phyloP scores from a whole-genome alignment of 2,329 filamentous ascomycete species.

The Pestalotiopsis sp. region DNA sequence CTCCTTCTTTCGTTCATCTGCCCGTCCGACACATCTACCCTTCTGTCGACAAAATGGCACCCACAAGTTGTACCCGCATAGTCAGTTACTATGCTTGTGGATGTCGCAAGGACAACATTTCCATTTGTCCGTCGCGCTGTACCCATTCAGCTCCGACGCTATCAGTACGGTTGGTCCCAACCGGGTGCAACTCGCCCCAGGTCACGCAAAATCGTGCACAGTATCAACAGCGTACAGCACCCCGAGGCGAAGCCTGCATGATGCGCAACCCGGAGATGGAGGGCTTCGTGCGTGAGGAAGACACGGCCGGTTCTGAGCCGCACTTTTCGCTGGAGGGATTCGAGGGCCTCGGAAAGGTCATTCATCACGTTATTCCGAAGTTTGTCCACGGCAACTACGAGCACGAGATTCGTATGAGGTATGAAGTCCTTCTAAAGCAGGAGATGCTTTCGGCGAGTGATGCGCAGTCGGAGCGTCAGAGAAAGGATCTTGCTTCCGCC shows the following conservation, averaged over 20 bases:
- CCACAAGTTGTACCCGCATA: not conserved
- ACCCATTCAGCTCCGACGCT: not conserved
- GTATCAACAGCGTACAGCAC: not conserved
- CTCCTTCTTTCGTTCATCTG: not conserved
- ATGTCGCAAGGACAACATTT: not conserved
- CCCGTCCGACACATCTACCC: not conserved
- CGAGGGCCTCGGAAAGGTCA: not conserved
- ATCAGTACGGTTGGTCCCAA: not conserved
- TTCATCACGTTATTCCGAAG: not conserved
- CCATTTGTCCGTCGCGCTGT: not conserved
- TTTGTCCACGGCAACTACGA: not conserved
- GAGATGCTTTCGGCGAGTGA: not conserved
- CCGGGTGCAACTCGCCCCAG: slow-evolving; percentile 1
- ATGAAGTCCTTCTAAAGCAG: not conserved
- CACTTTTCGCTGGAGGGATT: not conserved
- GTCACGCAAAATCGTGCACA: not conserved
- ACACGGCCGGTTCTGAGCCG: slow-evolving; percentile 1
- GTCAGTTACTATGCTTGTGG: slow-evolving; percentile 7
- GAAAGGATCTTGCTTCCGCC: not conserved
- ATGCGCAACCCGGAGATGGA: not conserved
- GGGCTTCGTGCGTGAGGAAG: slow-evolving; percentile 8
- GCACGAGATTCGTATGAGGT: not conserved
- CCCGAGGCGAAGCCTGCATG: not conserved
- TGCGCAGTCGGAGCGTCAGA: not conserved
- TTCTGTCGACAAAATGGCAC: not conserved